Evolutionary conservation across 805 yeast species (phyloP).

Genomic region (Dipodascus geniculatus): DNA sequence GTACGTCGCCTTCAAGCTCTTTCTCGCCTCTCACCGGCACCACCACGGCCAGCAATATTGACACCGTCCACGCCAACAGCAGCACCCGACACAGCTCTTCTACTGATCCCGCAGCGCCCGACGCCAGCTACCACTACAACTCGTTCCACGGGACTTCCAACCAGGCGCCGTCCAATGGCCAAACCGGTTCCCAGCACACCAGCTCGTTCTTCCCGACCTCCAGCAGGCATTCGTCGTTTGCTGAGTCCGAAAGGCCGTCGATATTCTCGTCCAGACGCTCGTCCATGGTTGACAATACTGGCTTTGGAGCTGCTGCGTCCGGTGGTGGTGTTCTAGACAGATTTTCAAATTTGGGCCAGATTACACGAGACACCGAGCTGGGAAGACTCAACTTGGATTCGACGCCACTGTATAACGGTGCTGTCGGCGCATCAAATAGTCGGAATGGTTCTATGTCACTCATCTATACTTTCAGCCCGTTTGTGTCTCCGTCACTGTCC

Average conservation of each 20-base stretch:
- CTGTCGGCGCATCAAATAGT: background rate
- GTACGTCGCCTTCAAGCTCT: background rate
- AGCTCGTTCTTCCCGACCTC: background rate
- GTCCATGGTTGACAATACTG: background rate
- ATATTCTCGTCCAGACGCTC: background rate
- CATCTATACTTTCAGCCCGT: background rate
- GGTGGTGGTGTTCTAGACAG: background rate
- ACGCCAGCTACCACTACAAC: background rate
- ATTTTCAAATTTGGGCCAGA: background rate
- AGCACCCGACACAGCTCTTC: background rate
- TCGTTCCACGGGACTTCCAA: background rate
- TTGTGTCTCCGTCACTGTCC: background rate
- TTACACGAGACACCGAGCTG: background rate
- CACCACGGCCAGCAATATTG: background rate
- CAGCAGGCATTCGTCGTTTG: background rate
- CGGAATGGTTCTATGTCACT: background rate
- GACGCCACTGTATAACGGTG: background rate
- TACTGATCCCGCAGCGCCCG: background rate
- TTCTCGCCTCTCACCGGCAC: background rate
- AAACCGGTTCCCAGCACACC: background rate
- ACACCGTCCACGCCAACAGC: background rate
- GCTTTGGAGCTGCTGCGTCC: background rate
- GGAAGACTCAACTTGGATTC: conserved; percentile 1
- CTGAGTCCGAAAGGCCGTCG: background rate
- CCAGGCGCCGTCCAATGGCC: background rate